Conservation (phyloP, 257 asterid genomes). For the Nicotiana noctiflora region DNA sequence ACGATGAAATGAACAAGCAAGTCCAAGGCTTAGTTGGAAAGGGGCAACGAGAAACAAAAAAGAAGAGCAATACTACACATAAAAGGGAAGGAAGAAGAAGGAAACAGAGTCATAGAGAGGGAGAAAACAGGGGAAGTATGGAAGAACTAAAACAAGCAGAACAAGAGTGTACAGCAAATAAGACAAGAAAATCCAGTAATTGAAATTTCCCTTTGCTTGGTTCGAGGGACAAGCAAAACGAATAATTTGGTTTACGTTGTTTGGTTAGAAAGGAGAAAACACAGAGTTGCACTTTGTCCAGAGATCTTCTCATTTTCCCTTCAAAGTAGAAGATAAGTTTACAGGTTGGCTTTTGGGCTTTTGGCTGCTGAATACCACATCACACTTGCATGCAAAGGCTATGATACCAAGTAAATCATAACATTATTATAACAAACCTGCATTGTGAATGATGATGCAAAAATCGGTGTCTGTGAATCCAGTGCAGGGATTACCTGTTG, state of each 20-base stretch:
- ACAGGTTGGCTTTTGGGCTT: neutral
- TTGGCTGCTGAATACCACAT: neutral
- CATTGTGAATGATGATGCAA: slow-evolving; percentile 95
- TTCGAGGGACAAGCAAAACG: neutral
- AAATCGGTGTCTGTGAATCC: slow-evolving; percentile 86
- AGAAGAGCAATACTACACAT: too few relatives aligned
- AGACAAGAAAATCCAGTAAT: neutral
- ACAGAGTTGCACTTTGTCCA: neutral
- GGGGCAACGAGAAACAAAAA: too few relatives aligned
- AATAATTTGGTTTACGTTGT: too few relatives aligned
- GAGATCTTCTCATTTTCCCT: too few relatives aligned
- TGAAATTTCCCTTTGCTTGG: neutral
- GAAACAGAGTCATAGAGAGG: too few relatives aligned
- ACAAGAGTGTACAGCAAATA: neutral
- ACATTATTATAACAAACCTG: slow-evolving; percentile 49
- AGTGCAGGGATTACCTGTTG: slow-evolving; percentile 93
- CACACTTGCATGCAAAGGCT: too few relatives aligned
- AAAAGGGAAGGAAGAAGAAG: too few relatives aligned
- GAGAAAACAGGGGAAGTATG: too few relatives aligned
- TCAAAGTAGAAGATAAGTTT: too few relatives aligned
- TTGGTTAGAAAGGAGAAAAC: neutral
- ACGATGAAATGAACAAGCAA: neutral
- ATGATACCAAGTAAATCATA: too few relatives aligned
- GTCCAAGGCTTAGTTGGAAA: too few relatives aligned
- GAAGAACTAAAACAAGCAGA: too few relatives aligned